phyloP scores from a whole-genome alignment of 352 stramenopile genomes.

The Globisporangium middletonii region DNA sequence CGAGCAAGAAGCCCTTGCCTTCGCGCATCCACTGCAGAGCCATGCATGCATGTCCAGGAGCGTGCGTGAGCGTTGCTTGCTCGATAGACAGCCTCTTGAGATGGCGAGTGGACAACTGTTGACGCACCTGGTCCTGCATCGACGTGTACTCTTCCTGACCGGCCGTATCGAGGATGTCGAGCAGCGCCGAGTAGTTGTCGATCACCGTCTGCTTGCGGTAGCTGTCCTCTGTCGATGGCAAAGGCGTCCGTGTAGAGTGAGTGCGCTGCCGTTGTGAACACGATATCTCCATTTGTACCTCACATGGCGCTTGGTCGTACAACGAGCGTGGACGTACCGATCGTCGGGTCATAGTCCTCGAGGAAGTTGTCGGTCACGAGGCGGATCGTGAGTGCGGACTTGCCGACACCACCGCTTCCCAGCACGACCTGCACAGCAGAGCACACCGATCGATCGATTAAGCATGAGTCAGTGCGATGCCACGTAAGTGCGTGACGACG shows the following conservation, averaged over 20 bases:
- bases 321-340: conserved; percentile 36
- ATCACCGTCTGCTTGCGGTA: conserved; percentile 90
- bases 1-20: conserved; percentile 87
- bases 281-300: no score
- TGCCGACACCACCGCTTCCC: conserved; percentile 87
- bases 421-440: conserved; percentile 60
- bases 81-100: neutral
- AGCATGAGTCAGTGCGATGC: neutral
- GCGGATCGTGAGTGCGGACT: conserved; percentile 90
- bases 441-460: no score
- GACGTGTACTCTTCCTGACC: conserved; percentile 91
- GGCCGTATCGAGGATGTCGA: conserved; percentile 90
- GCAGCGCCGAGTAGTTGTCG: conserved; percentile 69
- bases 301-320: no score
- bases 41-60: neutral
- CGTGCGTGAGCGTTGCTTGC: neutral
- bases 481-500: neutral
- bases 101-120: neutral
- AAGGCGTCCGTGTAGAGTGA: neutral
- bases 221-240: conserved; percentile 73
- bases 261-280: neutral
- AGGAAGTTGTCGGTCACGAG: conserved; percentile 91
- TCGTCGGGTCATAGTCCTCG: conserved; percentile 92
- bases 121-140: conserved; percentile 82
- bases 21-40: conserved; percentile 87